A percentile compares a stretch with the other conserved stretches of the same genome.
Conservation (phyloP, 306 rosid genomes). For the Cicer bijugum region DNA sequence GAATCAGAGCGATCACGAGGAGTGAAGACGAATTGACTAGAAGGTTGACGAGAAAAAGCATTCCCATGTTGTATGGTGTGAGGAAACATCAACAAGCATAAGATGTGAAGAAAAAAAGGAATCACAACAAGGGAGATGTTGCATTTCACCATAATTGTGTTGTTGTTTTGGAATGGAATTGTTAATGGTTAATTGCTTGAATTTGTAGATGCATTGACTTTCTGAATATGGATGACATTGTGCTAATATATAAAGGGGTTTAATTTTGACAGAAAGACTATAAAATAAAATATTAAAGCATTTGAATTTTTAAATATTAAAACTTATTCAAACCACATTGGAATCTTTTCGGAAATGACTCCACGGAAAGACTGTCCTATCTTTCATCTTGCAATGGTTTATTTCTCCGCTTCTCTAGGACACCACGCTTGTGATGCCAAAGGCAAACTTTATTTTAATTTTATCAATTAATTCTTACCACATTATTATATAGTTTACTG, state of each 20-base stretch:
- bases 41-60: constrained; percentile 46
- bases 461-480: neutral
- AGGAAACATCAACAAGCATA: constrained; percentile 42
- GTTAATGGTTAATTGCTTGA: neutral
- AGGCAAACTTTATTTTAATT: neutral
- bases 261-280: neutral
- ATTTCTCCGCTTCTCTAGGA: constrained; percentile 24
- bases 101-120: constrained; percentile 35
- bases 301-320: neutral
- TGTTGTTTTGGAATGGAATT: constrained; percentile 2
- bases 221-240: constrained; percentile 4
- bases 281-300: neutral
- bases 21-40: constrained; percentile 46
- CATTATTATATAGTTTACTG: neutral
- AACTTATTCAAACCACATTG: neutral
- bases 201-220: neutral
- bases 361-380: constrained; percentile 6
- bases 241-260: neutral
- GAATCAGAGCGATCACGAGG: constrained; percentile 46
- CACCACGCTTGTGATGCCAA: constrained; percentile 17
- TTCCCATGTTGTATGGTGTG: constrained; percentile 19
- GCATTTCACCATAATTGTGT: constrained; percentile 7
- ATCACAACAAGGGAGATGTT: neutral
- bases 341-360: constrained; percentile 33
- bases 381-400: constrained; percentile 1